Percentiles rank a stretch among this genome's conserved stretches.
Conservation (phyloP, 345 rosid genomes). For the Salix suchowensis region DNA sequence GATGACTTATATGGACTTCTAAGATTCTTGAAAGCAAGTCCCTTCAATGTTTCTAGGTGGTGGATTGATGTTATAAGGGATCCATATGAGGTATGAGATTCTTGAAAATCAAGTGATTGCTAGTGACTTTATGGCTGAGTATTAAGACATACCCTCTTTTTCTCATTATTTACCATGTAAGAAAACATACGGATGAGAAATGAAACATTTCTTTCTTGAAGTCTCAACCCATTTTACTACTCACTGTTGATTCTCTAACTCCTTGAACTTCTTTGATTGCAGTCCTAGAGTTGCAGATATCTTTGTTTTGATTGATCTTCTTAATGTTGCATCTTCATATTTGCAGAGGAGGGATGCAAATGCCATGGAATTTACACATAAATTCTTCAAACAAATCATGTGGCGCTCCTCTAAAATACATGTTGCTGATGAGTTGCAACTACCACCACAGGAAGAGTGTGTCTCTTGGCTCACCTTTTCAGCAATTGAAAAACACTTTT, state of each 20-base stretch:
- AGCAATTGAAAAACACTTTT: constrained; percentile 89
- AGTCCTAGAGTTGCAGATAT: not conserved
- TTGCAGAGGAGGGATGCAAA: constrained; percentile 62
- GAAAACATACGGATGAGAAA: too few species aligned
- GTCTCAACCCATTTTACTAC: too few species aligned
- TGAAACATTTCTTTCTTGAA: too few species aligned
- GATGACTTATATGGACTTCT: constrained; percentile 90
- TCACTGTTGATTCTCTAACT: not conserved
- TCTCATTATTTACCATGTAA: not conserved
- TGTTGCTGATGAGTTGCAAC: constrained; percentile 86
- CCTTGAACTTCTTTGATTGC: not conserved
- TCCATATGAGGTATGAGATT: constrained; percentile 69
- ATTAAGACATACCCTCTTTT: not conserved
- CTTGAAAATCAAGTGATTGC: not conserved
- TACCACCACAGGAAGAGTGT: constrained; percentile 90
- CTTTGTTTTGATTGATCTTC: constrained; percentile 2
- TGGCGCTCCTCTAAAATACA: constrained; percentile 94
- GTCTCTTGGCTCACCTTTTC: constrained; percentile 85
- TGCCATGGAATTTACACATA: constrained; percentile 78
- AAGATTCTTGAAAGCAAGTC: constrained; percentile 73
- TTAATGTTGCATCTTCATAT: constrained; percentile 4
- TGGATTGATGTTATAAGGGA: constrained; percentile 87
- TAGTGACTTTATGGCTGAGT: not conserved
- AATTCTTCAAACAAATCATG: constrained; percentile 73
- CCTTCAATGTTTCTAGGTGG: constrained; percentile 79